Base-by-base conservation (phyloP, 2,329 filamentous ascomycete species). In the Colletotrichum lini region DNA sequence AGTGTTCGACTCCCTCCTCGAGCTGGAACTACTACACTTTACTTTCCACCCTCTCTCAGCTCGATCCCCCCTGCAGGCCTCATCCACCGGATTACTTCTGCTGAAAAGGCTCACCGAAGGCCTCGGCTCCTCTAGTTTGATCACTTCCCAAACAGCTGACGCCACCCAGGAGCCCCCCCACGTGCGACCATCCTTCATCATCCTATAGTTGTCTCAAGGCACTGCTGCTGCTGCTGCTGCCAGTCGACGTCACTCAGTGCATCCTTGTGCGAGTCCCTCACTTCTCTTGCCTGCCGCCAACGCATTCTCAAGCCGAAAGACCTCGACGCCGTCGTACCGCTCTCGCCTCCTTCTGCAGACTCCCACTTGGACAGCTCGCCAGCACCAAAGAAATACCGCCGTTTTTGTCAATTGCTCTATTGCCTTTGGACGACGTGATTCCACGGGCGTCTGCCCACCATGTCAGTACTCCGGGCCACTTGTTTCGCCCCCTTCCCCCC, bases 191-290 rank as follows among this genome's bases (percentile, higher is more conserved):
- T 35, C 58, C 21, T 63, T 56, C 64, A 65, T 52, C 58, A 67
- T 53, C 44, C 47, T 18, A 38, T 42, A 58, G 53, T 44, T 21
- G 30, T 63, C 60, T 49, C 56, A 65, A 66, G 60, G 53, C 64
- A 62, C 54, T 23, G 35, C 57, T 53, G 58, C 54, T 23, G 58
- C 54, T 23, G 35, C 57, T 53, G 21, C 52, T 47, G 42, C 44
- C 50, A 30, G 38, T 35, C 69, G 64, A 73, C 72, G 72, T 72
- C 68, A 72, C 68, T 40, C 54, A 44, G 58, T 58, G 47, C 64
- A 69, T 57, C 58, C 60, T 60, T 61, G 68, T 62, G 56, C 49
- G 30, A 63, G 60, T 30, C 52, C 23, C 57, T 54, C 61, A 68
- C 69, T 42, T 52, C 63, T n/a, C 45, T 45, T 44, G 53, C 53